Percentiles rank a stretch among this genome's conserved stretches.
Evolutionary conservation across 108 stramenopile genomes (phyloP).

Genomic region (Skeletonema tropicum): DNA sequence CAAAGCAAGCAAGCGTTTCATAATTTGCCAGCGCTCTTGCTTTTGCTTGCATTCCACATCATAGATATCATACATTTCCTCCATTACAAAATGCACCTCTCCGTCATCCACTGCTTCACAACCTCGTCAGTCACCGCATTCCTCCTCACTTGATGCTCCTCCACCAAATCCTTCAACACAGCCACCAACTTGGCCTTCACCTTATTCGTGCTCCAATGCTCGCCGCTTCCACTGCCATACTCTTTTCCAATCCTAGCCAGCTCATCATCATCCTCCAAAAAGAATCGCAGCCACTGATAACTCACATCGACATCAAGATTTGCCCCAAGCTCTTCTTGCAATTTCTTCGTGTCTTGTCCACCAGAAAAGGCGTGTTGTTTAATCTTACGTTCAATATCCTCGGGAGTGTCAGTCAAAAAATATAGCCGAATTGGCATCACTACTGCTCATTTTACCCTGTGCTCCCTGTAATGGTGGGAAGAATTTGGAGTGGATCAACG

Average conservation of each 20-base stretch:
- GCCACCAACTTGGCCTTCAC: constrained; percentile 90
- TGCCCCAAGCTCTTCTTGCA: constrained; percentile 94
- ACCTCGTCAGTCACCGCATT: constrained; percentile 90
- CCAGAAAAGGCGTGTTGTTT: constrained; percentile 93
- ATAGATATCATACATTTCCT: background rate
- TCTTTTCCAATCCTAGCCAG: constrained; percentile 84
- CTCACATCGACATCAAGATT: constrained; percentile 95
- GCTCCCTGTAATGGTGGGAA: constrained; percentile 98
- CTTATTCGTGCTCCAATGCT: constrained; percentile 92
- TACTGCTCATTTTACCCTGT: constrained; percentile 94
- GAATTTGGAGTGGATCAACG: constrained; percentile 98
- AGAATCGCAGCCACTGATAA: constrained; percentile 97
- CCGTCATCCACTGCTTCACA: constrained; percentile 90
- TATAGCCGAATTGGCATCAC: constrained; percentile 87
- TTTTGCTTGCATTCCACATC: too few species aligned
- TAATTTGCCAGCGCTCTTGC: too few species aligned
- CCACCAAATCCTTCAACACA: constrained; percentile 88
- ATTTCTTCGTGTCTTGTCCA: constrained; percentile 92
- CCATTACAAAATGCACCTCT: constrained; percentile 70
- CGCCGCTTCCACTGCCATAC: constrained; percentile 91
- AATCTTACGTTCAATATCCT: constrained; percentile 87
- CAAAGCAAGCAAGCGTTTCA: too few species aligned
- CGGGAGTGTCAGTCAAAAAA: constrained; percentile 95
- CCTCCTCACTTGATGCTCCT: constrained; percentile 87
- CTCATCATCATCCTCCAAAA: constrained; percentile 98